phyloP scores from a whole-genome alignment of 257 asterid species.

The Penstemon davidsonii region DNA sequence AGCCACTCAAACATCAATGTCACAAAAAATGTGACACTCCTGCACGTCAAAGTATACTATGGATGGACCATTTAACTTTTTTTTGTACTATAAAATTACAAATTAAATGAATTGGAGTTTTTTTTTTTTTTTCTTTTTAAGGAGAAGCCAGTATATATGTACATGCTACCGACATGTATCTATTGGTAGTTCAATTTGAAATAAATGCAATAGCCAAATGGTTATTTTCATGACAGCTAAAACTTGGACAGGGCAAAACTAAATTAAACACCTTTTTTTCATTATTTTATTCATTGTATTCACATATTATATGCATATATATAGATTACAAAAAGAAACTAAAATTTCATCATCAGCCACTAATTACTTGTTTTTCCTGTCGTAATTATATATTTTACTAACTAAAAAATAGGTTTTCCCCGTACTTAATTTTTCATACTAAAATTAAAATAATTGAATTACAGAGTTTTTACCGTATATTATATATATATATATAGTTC shows the following conservation, averaged over 20 bases:
- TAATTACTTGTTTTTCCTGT: no score
- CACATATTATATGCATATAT: background rate
- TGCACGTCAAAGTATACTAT: constrained; percentile 16
- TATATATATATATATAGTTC: no score
- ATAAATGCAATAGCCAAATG: constrained; percentile 30
- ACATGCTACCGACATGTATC: constrained; percentile 31
- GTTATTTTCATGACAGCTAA: constrained; percentile 9
- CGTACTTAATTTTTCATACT: no score
- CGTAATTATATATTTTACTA: no score
- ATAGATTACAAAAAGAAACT: no score
- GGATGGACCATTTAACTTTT: constrained; percentile 20
- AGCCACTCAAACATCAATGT: background rate
- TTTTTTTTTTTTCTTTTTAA: background rate
- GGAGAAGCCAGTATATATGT: background rate
- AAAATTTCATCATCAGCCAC: no score
- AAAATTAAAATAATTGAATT: no score
- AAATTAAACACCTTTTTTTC: background rate
- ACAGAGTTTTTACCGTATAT: no score
- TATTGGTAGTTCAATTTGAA: constrained; percentile 32
- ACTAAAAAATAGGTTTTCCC: no score
- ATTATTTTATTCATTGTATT: background rate
- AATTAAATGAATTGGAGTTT: background rate
- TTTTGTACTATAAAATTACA: constrained; percentile 9
- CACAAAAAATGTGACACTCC: constrained; percentile 26
- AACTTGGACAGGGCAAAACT: background rate